A percentile compares a stretch with the other conserved stretches of the same genome.
Conservation (phyloP, 495 filamentous ascomycete genomes). For the Paragyromitra xinjiangensis region DNA sequence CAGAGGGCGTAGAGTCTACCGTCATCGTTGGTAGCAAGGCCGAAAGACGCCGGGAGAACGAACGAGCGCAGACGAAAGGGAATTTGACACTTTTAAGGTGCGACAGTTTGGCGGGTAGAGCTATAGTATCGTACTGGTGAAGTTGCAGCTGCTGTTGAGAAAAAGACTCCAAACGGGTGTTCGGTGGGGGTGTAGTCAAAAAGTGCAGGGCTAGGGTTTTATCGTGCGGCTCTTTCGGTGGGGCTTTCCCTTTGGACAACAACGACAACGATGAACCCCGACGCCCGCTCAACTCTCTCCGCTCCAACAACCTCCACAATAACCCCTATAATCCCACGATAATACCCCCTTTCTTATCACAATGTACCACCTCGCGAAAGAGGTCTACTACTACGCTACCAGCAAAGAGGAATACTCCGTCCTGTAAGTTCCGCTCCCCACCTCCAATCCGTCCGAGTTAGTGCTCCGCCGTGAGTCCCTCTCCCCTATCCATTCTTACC, state of each 20-base stretch:
- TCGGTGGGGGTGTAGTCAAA: conserved; percentile 11
- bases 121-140: not conserved
- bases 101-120: conserved; percentile 40
- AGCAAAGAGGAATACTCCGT: conserved; percentile 99
- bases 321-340: not conserved
- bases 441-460: conserved; percentile 6
- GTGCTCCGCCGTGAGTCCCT: conserved; percentile 34
- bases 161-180: not conserved
- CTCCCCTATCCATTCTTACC: not conserved
- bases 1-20: conserved; percentile 1
- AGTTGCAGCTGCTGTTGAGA: not conserved
- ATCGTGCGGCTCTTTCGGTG: not conserved
- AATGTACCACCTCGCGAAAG: conserved; percentile 98
- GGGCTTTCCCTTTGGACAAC: not conserved
- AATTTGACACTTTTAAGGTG: not conserved
- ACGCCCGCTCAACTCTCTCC: not conserved
- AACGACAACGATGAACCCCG: not conserved
- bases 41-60: conserved; percentile 40
- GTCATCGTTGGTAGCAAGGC: conserved; percentile 26
- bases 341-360: not conserved
- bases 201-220: conserved; percentile 6
- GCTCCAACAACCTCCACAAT: not conserved
- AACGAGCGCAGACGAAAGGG: conserved; percentile 43
- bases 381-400: conserved; percentile 89
- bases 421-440: conserved; percentile 61